A percentile compares a stretch with the other conserved stretches of the same genome.
Evolutionary conservation across 2,329 filamentous ascomycete genomes (phyloP).

Genomic region (Pleoardoris graminearum): DNA sequence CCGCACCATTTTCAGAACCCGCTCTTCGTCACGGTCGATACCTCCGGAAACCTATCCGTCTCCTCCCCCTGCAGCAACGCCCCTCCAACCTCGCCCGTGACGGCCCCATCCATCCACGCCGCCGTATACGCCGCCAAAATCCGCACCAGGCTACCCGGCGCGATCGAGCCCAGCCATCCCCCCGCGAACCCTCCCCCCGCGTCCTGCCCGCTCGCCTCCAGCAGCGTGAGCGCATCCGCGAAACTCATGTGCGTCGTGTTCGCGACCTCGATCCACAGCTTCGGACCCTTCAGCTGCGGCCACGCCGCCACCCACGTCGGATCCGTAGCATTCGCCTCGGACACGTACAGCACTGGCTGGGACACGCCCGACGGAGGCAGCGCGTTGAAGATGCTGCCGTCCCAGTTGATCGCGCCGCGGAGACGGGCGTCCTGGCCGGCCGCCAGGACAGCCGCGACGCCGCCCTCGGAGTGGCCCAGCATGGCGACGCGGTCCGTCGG

Average conservation of each 20-base stretch:
- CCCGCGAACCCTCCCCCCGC: constrained; percentile 10
- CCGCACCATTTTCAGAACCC: constrained; percentile 14
- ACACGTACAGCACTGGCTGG: constrained; percentile 26
- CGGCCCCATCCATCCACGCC: constrained; percentile 23
- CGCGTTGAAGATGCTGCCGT: constrained; percentile 21
- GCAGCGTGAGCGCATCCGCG: constrained; percentile 17
- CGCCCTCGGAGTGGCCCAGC: not conserved
- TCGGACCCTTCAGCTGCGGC: constrained; percentile 26
- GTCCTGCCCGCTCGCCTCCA: constrained; percentile 23
- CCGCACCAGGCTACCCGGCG: constrained; percentile 7
- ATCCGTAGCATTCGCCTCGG: constrained; percentile 11
- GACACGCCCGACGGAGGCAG: constrained; percentile 19
- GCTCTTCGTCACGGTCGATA: constrained; percentile 16
- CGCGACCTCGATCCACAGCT: constrained; percentile 26
- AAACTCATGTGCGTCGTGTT: constrained; percentile 23
- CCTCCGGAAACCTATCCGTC: constrained; percentile 25
- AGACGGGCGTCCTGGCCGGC: not conserved
- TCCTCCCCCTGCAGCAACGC: constrained; percentile 20
- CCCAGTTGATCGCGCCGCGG: constrained; percentile 12
- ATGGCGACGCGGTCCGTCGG: constrained; percentile 14
- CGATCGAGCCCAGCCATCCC: constrained; percentile 20
- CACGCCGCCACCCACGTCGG: constrained; percentile 17
- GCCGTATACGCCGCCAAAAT: constrained; percentile 20
- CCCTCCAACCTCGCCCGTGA: constrained; percentile 20
- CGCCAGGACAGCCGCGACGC: not conserved